A percentile compares a stretch with the other conserved stretches of the same genome.
Evolutionary conservation across 176 grass and related monocot species (phyloP).

Genomic region (Aegilops speltoides): DNA sequence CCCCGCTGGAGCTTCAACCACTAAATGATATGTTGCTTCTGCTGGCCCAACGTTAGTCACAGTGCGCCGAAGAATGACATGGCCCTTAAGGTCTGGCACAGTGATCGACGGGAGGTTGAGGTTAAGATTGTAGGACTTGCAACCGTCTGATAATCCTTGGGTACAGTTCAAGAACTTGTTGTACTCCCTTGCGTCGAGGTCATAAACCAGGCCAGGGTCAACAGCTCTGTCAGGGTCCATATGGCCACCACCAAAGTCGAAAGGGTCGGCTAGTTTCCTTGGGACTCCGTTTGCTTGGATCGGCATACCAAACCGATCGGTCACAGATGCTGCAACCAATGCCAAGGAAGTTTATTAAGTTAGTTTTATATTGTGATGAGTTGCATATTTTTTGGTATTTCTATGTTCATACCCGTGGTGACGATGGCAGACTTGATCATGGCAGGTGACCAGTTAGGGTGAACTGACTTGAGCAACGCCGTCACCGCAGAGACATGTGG

Average conservation of each 20-base stretch:
- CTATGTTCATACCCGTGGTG: not conserved
- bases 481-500: not conserved
- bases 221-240: no score
- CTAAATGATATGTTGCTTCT: not conserved
- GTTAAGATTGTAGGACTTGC: no score
- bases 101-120: no score
- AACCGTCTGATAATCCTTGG: not conserved
- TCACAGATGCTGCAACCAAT: not conserved
- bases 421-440: not conserved
- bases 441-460: not conserved
- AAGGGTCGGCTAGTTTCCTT: no score
- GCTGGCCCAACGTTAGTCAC: slow-evolving; percentile 23
- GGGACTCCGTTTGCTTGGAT: not conserved
- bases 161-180: no score
- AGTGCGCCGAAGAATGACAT: not conserved
- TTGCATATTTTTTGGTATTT: not conserved
- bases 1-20: not conserved
- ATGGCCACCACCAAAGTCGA: no score
- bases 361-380: not conserved
- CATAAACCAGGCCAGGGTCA: no score
- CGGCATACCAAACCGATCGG: no score
- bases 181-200: no score
- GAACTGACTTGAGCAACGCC: slow-evolving; percentile 26
- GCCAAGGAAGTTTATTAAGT: not conserved
- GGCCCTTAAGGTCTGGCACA: not conserved